phyloP scores from a whole-genome alignment of 768 basidiomycete genomes.

The Tylopilus sp. region DNA sequence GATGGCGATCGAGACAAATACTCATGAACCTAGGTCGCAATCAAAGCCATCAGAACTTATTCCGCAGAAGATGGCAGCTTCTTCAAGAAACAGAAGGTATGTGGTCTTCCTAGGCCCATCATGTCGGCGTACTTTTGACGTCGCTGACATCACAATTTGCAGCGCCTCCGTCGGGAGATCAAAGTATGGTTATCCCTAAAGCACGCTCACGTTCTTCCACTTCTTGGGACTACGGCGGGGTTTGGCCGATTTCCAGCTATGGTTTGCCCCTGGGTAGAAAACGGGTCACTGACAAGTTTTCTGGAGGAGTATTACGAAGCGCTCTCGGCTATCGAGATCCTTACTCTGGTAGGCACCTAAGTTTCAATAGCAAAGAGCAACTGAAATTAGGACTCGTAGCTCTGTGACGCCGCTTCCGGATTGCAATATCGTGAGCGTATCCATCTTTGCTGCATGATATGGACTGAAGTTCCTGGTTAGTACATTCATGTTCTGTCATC shows the following conservation, averaged over 20 bases:
- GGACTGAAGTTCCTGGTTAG: not conserved
- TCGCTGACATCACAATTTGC: not conserved
- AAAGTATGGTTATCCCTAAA: constrained; percentile 24
- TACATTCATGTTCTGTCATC: constrained; percentile 15
- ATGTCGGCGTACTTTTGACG: not conserved
- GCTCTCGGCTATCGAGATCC: constrained; percentile 6
- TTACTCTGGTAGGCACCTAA: constrained; percentile 3
- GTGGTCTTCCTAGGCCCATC: not conserved
- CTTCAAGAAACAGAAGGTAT: constrained; percentile 9
- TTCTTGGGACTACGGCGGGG: constrained; percentile 16
- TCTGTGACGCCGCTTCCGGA: constrained; percentile 17
- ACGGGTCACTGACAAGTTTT: constrained; percentile 21
- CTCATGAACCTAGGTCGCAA: constrained; percentile 9
- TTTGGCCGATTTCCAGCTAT: constrained; percentile 29
- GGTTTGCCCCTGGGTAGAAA: constrained; percentile 29
- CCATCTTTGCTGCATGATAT: not conserved
- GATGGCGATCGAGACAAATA: not conserved
- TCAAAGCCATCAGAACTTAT: constrained; percentile 18
- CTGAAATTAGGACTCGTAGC: constrained; percentile 5
- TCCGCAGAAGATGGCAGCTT: constrained; percentile 8
- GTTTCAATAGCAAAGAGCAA: not conserved
- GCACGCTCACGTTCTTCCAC: constrained; percentile 23
- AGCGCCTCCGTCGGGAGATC: constrained; percentile 30
- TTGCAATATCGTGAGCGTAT: constrained; percentile 16
- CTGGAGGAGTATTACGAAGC: constrained; percentile 10